Percentiles rank a stretch among this genome's conserved stretches.
Evolutionary conservation across 257 asterid genomes (phyloP).

Genomic region (Solanum virginianum): DNA sequence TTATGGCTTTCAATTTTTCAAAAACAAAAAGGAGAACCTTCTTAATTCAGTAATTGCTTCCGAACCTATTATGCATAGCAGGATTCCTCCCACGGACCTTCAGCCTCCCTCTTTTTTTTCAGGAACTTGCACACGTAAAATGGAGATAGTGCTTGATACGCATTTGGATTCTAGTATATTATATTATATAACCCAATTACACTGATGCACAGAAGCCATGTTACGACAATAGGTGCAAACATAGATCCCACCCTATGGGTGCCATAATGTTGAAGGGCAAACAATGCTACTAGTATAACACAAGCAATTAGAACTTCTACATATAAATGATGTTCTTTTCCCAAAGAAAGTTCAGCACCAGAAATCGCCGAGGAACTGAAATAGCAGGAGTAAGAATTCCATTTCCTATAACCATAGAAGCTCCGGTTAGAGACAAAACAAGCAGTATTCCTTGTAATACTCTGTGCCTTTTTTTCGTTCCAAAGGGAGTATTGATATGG

Average conservation of each 20-base stretch:
- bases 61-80: slow-evolving; percentile 87
- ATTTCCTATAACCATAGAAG: slow-evolving; percentile 98
- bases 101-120: slow-evolving; percentile 73
- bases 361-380: slow-evolving; percentile 90
- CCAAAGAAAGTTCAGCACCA: slow-evolving; percentile 74
- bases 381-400: slow-evolving; percentile 85
- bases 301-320: slow-evolving; percentile 83
- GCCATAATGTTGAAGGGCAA: slow-evolving; percentile 94
- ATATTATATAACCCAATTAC: slow-evolving; percentile 76
- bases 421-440: slow-evolving; percentile 65
- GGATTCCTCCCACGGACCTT: slow-evolving; percentile 95
- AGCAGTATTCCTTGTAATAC: slow-evolving; percentile 66
- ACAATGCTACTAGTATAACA: slow-evolving; percentile 66
- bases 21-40: neutral
- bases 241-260: slow-evolving; percentile 95
- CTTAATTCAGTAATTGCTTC: slow-evolving; percentile 9
- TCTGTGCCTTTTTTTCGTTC: slow-evolving; percentile 45
- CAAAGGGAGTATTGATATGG: slow-evolving; percentile 35
- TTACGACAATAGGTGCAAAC: slow-evolving; percentile 84
- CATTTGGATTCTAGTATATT: slow-evolving; percentile 68
- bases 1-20: neutral
- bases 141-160: slow-evolving; percentile 77
- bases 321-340: slow-evolving; percentile 67
- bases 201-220: slow-evolving; percentile 86
- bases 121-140: slow-evolving; percentile 76